These are phyloP conservation scores for Globisporangium alternatum DNA, from an alignment of 352 stramenopile genomes.

Conservation along the genomic window DNA sequence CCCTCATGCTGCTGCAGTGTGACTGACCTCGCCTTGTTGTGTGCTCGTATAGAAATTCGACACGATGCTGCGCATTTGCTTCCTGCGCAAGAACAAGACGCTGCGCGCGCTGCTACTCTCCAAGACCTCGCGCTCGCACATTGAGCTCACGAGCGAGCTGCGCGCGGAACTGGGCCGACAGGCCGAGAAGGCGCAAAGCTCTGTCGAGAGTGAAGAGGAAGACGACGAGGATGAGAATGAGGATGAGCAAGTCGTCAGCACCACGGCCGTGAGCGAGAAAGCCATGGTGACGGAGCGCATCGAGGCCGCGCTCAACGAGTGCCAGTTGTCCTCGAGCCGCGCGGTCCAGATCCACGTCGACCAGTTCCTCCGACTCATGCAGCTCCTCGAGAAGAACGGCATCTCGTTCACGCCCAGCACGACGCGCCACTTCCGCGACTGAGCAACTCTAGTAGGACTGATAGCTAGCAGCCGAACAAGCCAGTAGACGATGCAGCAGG, in stretches of 20 bases:
- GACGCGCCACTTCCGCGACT: constrained; percentile 70
- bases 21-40: neutral
- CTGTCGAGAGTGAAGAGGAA: constrained; percentile 14
- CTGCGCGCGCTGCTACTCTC: constrained; percentile 66
- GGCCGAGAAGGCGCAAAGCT: neutral
- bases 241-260: neutral
- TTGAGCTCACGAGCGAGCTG: constrained; percentile 25
- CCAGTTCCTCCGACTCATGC: constrained; percentile 60
- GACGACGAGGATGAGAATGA: neutral
- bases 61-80: constrained; percentile 66
- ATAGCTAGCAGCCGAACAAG: neutral
- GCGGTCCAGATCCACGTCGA: constrained; percentile 62
- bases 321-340: constrained; percentile 43
- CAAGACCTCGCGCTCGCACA: constrained; percentile 47
- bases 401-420: constrained; percentile 51
- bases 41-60: constrained; percentile 58
- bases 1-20: too few relatives aligned
- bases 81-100: constrained; percentile 87
- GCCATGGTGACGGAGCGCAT: constrained; percentile 39
- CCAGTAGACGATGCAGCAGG: neutral
- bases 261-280: constrained; percentile 16
- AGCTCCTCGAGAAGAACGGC: constrained; percentile 36
- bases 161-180: constrained; percentile 13
- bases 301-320: constrained; percentile 43
- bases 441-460: neutral